Percentiles rank a stretch among this genome's conserved stretches.
Conservation (phyloP, 2,329 filamentous ascomycete species). For the Colletotrichum agaves region DNA sequence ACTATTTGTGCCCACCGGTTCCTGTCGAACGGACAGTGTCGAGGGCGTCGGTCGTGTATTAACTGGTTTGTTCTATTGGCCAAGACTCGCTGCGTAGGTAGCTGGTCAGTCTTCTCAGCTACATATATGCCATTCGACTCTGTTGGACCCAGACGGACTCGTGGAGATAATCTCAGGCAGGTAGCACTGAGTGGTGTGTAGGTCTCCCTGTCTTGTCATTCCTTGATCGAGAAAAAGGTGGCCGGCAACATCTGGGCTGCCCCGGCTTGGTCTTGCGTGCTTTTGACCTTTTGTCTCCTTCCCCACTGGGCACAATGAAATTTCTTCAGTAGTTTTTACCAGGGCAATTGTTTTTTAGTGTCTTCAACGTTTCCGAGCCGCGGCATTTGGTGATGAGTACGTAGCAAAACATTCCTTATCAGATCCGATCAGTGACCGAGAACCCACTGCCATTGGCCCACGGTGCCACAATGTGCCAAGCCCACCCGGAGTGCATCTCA, state of each 20-base stretch:
- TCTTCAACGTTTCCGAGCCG: constrained; percentile 14
- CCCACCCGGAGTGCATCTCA: not conserved
- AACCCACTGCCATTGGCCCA: constrained; percentile 24
- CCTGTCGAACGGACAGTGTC: not conserved
- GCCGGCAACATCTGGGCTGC: not conserved
- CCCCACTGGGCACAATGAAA: constrained; percentile 14
- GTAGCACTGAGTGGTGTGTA: too few relatives aligned
- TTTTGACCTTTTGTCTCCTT: not conserved
- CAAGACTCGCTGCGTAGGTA: too few relatives aligned
- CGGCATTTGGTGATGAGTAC: constrained; percentile 24
- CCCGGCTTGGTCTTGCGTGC: constrained; percentile 24
- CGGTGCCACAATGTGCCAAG: constrained; percentile 16
- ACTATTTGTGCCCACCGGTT: constrained; percentile 6
- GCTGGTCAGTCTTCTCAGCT: too few relatives aligned
- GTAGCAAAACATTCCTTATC: constrained; percentile 31
- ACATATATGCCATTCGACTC: too few relatives aligned
- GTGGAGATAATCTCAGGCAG: too few relatives aligned
- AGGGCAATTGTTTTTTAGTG: constrained; percentile 26
- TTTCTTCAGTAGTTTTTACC: constrained; percentile 16
- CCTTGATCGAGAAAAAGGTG: not conserved
- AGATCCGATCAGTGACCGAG: constrained; percentile 35
- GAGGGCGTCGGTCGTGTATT: not conserved
- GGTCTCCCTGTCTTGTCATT: not conserved
- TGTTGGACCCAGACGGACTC: too few relatives aligned
- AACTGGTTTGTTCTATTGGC: too few relatives aligned